phyloP scores from a whole-genome alignment of 768 basidiomycete genomes.

The Kwoniella bestiolae region DNA sequence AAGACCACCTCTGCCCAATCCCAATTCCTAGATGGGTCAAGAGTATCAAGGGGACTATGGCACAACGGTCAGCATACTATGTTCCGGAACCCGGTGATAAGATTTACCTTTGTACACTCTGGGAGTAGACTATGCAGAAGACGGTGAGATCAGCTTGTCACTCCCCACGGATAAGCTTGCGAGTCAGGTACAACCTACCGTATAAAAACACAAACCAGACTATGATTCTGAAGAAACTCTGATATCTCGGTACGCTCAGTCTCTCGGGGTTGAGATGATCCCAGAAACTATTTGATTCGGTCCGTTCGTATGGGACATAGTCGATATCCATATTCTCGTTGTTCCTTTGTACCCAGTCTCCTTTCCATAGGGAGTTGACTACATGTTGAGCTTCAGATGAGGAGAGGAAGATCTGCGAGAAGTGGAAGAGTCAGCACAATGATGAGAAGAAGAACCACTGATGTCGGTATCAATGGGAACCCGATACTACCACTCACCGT shows the following conservation, averaged over 20 bases:
- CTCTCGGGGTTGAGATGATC: conserved; percentile 75
- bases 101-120: conserved; percentile 44
- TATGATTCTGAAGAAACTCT: conserved; percentile 76
- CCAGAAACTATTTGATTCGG: conserved; percentile 66
- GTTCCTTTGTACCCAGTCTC: conserved; percentile 77
- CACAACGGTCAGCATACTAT: conserved; percentile 66
- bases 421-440: background rate
- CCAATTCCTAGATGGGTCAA: conserved; percentile 66
- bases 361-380: conserved; percentile 79
- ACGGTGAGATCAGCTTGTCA: background rate
- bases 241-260: conserved; percentile 84
- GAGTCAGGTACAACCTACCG: conserved; percentile 25
- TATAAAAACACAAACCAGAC: conserved; percentile 48
- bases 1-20: conserved; percentile 81
- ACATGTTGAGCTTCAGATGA: conserved; percentile 86
- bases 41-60: conserved; percentile 76
- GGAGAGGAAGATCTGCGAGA: conserved; percentile 71
- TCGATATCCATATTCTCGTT: conserved; percentile 76
- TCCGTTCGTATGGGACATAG: conserved; percentile 71
- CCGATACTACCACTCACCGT: conserved; percentile 58
- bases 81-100: background rate
- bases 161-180: no score
- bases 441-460: background rate
- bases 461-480: background rate
- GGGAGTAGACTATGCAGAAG: conserved; percentile 46